These are phyloP conservation scores for Alternaria triticimaculans DNA, from an alignment of 2,329 filamentous ascomycete species.

Conservation along the genomic window DNA sequence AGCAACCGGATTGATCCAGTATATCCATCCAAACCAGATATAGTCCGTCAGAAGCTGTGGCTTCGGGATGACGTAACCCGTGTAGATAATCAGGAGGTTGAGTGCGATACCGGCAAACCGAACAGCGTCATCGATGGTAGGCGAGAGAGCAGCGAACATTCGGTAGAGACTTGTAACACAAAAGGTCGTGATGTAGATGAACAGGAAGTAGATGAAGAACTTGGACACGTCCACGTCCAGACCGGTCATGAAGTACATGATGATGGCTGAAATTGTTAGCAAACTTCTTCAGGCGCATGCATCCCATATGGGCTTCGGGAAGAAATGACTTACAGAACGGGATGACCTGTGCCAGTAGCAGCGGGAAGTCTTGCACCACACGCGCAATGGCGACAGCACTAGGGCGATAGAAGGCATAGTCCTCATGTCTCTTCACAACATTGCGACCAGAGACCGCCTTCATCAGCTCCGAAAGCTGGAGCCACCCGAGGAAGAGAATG, in stretches of 20 bases:
- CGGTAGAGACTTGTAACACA: constrained; percentile 70
- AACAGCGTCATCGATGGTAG: constrained; percentile 70
- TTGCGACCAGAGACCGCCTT: constrained; percentile 74
- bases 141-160: constrained; percentile 69
- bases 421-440: constrained; percentile 71
- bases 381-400: constrained; percentile 68
- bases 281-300: neutral
- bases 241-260: constrained; percentile 70
- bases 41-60: constrained; percentile 63
- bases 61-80: constrained; percentile 73
- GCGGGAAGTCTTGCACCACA: constrained; percentile 68
- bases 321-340: constrained; percentile 54
- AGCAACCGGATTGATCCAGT: constrained; percentile 56
- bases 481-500: constrained; percentile 70
- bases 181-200: constrained; percentile 68
- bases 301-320: neutral
- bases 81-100: constrained; percentile 68
- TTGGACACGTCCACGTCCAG: constrained; percentile 66
- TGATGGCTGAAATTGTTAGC: constrained; percentile 48
- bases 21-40: constrained; percentile 66
- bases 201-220: constrained; percentile 71
- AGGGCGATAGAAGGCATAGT: constrained; percentile 74
- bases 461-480: constrained; percentile 80
- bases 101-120: constrained; percentile 68
- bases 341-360: constrained; percentile 64